Evolutionary conservation across 2,329 filamentous ascomycete species (phyloP), one percentile per base, ranked within the genome.

Genomic region (Alternaria novae-zelandiae): DNA sequence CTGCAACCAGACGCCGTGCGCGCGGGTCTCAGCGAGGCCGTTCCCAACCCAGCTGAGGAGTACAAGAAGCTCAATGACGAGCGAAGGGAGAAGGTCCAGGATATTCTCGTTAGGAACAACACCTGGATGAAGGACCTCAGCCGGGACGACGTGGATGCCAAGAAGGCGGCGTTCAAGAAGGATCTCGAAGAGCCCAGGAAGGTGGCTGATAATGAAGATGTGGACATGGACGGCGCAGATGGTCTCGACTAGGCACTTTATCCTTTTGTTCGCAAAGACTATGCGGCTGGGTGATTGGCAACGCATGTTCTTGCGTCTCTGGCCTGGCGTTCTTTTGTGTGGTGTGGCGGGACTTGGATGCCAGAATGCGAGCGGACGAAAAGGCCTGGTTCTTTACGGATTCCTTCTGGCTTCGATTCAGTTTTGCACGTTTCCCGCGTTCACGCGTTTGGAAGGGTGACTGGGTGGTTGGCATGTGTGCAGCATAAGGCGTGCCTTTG

Each of bases 111-210:
- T 30, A 76, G 80, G 61, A 84, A 83, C 66, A 83, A 82, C 59
- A 72, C 69, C 3, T 83, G 78, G 72, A 85, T 85, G 83, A 82
- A 79, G 68, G 82, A 81, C 41, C 61, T 83, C 50, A 80, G 76
- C 59, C 80, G 80, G 54, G 82, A 84, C 41, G 82, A 83, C 32
- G 82, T 85, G 9, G 83, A 85, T 66, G 77, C 75, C 23, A 76
- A 74, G 64, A 84, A 84, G 64, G 63, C 68, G 8, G 69, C 70
- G 10, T 80, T 77, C 56, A 77, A 74, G 61, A 72, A 76, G 54
- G 67, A 72, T 41, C 63, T 78, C 11, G 76, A 78, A 17, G 70
- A 74, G 58, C 65, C 65, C 6, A 65, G 64, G 56, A 68, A 67
- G 51, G 59, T 59, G 8, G 59, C 51, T 8, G 71, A 62, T 45